These are phyloP conservation scores for Parietaria judaica DNA, from an alignment of 306 rosid genomes.

Conservation along the genomic window DNA sequence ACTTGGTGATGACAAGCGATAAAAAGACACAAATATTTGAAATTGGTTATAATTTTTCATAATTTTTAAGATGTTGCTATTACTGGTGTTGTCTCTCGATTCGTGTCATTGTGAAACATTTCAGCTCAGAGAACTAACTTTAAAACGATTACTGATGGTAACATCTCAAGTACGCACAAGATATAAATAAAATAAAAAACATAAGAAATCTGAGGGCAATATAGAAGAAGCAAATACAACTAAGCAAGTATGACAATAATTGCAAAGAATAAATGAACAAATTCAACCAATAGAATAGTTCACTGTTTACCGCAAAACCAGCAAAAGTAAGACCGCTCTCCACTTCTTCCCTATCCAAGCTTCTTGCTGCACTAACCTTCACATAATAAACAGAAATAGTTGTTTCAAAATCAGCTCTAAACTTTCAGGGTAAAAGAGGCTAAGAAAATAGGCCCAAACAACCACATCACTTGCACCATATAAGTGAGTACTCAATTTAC, in stretches of 20 bases:
- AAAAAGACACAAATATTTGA: background rate
- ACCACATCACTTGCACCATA: too few relatives aligned
- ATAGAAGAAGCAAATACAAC: background rate
- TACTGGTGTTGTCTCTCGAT: too few relatives aligned
- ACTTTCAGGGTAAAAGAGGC: too few relatives aligned
- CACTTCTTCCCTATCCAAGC: conserved; percentile 93
- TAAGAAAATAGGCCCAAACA: too few relatives aligned
- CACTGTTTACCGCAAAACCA: conserved; percentile 80
- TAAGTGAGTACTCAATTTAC: too few relatives aligned
- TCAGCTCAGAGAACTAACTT: too few relatives aligned
- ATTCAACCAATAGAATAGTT: background rate
- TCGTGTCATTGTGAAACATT: too few relatives aligned
- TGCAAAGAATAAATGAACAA: background rate
- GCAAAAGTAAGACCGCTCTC: conserved; percentile 83
- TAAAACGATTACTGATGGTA: background rate
- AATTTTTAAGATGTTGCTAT: too few relatives aligned
- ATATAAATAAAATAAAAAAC: too few relatives aligned
- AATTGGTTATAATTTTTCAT: background rate
- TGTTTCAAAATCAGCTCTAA: background rate
- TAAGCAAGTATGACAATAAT: background rate
- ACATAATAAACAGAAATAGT: conserved; percentile 15
- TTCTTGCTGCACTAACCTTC: conserved; percentile 99
- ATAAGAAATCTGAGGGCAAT: too few relatives aligned
- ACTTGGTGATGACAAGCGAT: conserved; percentile 17
- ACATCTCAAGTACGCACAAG: background rate